phyloP scores from a whole-genome alignment of 2,329 filamentous ascomycete genomes.

The Fusarium aywerte region DNA sequence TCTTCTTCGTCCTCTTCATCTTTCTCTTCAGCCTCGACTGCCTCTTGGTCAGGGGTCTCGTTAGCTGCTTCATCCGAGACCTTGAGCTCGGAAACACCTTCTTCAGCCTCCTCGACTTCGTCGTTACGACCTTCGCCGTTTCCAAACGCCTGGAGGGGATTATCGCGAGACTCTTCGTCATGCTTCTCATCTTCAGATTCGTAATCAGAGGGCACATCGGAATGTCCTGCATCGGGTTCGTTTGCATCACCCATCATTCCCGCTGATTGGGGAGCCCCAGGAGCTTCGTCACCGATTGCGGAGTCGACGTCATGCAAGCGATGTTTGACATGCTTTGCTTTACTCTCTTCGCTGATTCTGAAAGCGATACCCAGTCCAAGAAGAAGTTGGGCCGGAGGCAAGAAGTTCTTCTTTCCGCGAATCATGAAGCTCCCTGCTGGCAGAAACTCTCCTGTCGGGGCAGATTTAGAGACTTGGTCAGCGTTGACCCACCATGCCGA shows the following conservation, averaged over 20 bases:
- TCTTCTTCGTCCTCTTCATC: constrained; percentile 42
- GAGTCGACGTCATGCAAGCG: constrained; percentile 48
- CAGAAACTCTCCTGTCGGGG: constrained; percentile 81
- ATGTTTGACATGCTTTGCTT: constrained; percentile 81
- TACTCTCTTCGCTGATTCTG: constrained; percentile 88
- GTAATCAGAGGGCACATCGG: constrained; percentile 48
- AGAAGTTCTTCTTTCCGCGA: constrained; percentile 86
- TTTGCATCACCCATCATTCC: constrained; percentile 38
- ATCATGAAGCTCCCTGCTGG: constrained; percentile 82
- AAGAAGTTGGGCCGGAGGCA: constrained; percentile 87
- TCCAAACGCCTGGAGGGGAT: constrained; percentile 51
- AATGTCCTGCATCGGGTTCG: constrained; percentile 41
- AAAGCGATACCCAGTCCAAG: constrained; percentile 91
- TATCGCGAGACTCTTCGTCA: constrained; percentile 49
- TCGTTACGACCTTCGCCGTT: constrained; percentile 42
- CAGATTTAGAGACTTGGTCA: constrained; percentile 89
- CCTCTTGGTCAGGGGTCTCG: constrained; percentile 50
- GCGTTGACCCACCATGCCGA: constrained; percentile 95
- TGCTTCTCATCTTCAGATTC: constrained; percentile 50
- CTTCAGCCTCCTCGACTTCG: constrained; percentile 43
- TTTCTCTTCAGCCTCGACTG: constrained; percentile 34
- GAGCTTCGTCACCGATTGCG: constrained; percentile 24
- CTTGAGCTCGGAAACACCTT: constrained; percentile 42
- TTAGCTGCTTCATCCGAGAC: constrained; percentile 41
- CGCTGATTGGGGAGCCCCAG: constrained; percentile 39